Evolutionary conservation across 352 stramenopile species (phyloP), one percentile per base, ranked within the genome.

Genomic region (Phytophthora kernoviae): DNA sequence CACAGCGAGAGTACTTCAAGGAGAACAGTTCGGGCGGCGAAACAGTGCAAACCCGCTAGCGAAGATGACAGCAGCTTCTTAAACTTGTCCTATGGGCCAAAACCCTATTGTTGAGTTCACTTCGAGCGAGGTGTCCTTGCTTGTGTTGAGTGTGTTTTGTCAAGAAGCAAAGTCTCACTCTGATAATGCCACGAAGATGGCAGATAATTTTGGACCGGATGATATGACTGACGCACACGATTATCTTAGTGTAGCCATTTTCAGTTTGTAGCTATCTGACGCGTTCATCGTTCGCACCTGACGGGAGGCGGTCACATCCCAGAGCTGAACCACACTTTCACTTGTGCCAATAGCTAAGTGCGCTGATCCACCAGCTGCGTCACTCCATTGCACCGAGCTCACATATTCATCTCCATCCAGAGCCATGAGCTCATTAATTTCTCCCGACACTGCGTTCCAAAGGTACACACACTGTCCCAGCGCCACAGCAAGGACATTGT

Each of bases 401-500:
- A 99, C 90, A 75, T 98, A 99, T 58, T 99, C 94, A 46, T 90
- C 88, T 46, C 80, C 75, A 30, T 97, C 88, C 1, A 94, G 68
- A 43, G 68, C 75, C 81, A 93, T 94, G 10, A 99, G 79, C 61
- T 99, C 96, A 45, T 97, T 82, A 61, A 99, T 99, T 49, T 97
- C 85, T 39, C 97, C 97, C 36, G 87, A 97, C 12, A 89, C 92
- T 3, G 97, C 93, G 75, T 99, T 98, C 96, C 96, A 99, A 4
- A 99, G 83, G 79, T 99, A 99, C 6, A 99, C 96, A 52, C 87
- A 97, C 65, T 98, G 92, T 10, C 87, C 87, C 30, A 99, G 81
- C n/a, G 97, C 97, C 5, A 99, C 96, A 2, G 97, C 97, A 21
- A 99, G 75, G 42, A 98, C 71, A 72, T 99, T 99, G 70, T 93